Base-by-base conservation (phyloP, 768 basidiomycete genomes). In the Scleroderma bovista region DNA sequence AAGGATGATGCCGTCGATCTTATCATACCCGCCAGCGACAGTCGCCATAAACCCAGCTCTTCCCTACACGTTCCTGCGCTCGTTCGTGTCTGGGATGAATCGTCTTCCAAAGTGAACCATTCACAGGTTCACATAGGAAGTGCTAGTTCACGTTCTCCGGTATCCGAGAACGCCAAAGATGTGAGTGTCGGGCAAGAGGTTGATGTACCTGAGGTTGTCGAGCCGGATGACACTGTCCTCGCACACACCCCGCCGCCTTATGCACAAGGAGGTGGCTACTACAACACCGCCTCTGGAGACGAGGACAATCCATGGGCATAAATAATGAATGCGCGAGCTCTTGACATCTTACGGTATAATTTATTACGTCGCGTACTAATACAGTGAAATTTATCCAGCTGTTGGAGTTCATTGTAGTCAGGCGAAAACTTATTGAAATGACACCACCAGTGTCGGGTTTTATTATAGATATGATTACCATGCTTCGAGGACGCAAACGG, bases 1-100 rank as follows among this genome's bases (percentile, higher is more conserved):
- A 17, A 55, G 13, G 75, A 80, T 2, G 88, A 97, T 55, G 93
- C 94, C 1, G 84, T 97, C 2, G 95, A 99, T 60, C 73, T 99
- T 16, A 78, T 97, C 5, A 81, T 94, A 0, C 19, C 64, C 6
- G 54, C 55, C 7, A 38, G 45, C 13, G 58, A 66, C 8, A 37
- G 40, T 15, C 29, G 59, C 13, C 53, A 48, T 3, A 55, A 57
- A 12, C 60, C 60, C 15, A 29, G 29, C 0, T 57, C 55, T 47
- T 64, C 60, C 5, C 55, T 60, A 11, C 60, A 45, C 26, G 51
- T 56, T 6, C 57, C 58, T 2, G 49, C 22, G 17, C 23, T 68
- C 24, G 60, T 61, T 43, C 53, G 66, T 19, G 51, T 66, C 10
- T 66, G 66, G 66, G 58, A 60, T 17, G 52, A 55, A 10, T 2